A percentile compares a stretch with the other conserved stretches of the same genome.
phyloP scores from a whole-genome alignment of 1,139 yeast genomes.

The Wickerhamomyces sp. region DNA sequence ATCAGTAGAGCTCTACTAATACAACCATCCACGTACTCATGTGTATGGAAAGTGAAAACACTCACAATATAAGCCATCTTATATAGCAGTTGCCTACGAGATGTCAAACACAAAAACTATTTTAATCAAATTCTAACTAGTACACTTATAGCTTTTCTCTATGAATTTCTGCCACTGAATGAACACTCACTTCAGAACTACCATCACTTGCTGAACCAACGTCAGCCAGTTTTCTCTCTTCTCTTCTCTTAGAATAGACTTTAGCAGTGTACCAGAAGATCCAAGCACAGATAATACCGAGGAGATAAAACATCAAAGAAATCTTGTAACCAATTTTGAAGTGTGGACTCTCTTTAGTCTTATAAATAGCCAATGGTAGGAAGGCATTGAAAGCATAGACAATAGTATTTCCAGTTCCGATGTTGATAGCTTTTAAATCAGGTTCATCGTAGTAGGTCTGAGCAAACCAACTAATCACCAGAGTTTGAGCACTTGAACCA shows the following conservation, averaged over 20 bases:
- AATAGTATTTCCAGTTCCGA: slow-evolving; percentile 5
- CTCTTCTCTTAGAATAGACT: neutral
- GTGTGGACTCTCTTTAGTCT: slow-evolving; percentile 2
- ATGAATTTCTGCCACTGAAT: too few species aligned
- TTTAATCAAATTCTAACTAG: too few species aligned
- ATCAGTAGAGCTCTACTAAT: too few species aligned
- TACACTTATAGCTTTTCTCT: too few species aligned
- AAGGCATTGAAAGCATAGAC: slow-evolving; percentile 8
- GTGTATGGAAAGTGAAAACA: too few species aligned
- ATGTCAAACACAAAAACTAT: too few species aligned
- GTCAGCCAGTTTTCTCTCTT: too few species aligned
- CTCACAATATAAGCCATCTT: too few species aligned
- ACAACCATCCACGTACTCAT: too few species aligned
- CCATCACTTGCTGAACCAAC: too few species aligned
- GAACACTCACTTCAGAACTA: too few species aligned
- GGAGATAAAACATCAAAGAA: slow-evolving; percentile 2
- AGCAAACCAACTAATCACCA: slow-evolving; percentile 6
- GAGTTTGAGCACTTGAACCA: slow-evolving; percentile 4
- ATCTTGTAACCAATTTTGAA: slow-evolving; percentile 11
- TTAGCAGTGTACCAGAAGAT: neutral
- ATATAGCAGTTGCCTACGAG: too few species aligned
- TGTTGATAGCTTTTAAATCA: slow-evolving; percentile 4
- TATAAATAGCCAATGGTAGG: slow-evolving; percentile 4
- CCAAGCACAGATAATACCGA: slow-evolving; percentile 3
- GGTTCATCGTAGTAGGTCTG: slow-evolving; percentile 5